Percentiles rank a stretch among this genome's conserved stretches.
Conservation (phyloP, 2,329 filamentous ascomycete genomes). For the Proliferodiscus dingleyae region DNA sequence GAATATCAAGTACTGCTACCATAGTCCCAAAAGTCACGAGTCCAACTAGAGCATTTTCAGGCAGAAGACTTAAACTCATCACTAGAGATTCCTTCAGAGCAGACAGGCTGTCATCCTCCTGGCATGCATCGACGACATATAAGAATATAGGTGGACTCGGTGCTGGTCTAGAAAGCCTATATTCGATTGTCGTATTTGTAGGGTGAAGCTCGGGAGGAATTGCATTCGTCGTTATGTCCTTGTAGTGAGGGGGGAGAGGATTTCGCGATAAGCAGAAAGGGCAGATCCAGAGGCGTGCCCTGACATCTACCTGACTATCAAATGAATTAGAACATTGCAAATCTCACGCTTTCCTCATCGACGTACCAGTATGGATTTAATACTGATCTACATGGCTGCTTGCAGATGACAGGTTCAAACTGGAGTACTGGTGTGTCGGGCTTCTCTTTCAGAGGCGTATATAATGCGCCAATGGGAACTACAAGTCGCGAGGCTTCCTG, state of each 20-base stretch:
- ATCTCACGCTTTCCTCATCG: not conserved
- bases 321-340: constrained; percentile 20
- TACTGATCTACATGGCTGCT: constrained; percentile 89
- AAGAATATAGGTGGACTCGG: constrained; percentile 82
- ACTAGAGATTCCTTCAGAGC: constrained; percentile 82
- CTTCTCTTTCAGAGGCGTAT: constrained; percentile 95
- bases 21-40: constrained; percentile 90
- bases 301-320: constrained; percentile 72
- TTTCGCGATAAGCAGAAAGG: constrained; percentile 84
- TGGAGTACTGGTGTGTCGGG: constrained; percentile 81
- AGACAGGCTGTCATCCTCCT: constrained; percentile 80
- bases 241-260: constrained; percentile 78
- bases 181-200: constrained; percentile 84
- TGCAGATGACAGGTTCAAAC: constrained; percentile 96
- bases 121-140: constrained; percentile 83
- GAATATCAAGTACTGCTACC: constrained; percentile 48
- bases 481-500: constrained; percentile 92
- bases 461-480: constrained; percentile 91
- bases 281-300: constrained; percentile 82
- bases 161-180: constrained; percentile 74
- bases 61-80: constrained; percentile 77
- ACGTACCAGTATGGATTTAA: constrained; percentile 93
- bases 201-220: constrained; percentile 81
- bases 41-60: constrained; percentile 76
- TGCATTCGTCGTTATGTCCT: constrained; percentile 78